Evolutionary conservation across 805 yeast genomes (phyloP).

Genomic region (Sugiyamaella marilandica): DNA sequence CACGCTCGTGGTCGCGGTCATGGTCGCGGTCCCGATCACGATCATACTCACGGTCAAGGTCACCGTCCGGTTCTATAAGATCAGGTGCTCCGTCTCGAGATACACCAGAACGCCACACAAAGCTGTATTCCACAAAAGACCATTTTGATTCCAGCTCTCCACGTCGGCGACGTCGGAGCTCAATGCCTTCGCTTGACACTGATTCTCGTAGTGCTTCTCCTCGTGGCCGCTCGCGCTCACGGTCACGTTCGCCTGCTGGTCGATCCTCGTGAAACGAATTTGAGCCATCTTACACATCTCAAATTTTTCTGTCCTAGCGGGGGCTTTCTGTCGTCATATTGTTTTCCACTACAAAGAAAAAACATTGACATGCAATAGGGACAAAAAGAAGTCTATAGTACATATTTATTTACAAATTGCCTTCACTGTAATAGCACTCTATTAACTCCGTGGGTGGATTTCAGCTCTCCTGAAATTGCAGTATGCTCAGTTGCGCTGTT

Average conservation of each 20-base stretch:
- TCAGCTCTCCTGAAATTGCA: neutral
- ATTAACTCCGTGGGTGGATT: neutral
- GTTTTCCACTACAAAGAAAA: too few species aligned
- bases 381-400: neutral
- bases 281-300: too few species aligned
- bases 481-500: neutral
- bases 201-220: neutral
- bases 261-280: neutral
- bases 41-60: neutral
- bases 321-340: too few species aligned
- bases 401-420: neutral
- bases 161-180: too few species aligned
- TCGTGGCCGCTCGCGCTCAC: neutral
- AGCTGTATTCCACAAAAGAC: too few species aligned
- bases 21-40: neutral
- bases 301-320: too few species aligned
- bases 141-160: too few species aligned
- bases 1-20: neutral
- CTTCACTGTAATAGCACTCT: neutral
- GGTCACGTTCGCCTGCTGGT: neutral
- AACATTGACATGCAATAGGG: too few species aligned
- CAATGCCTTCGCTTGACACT: too few species aligned
- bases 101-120: too few species aligned
- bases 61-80: neutral
- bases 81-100: too few species aligned